A percentile compares a stretch with the other conserved stretches of the same genome.
phyloP scores from a whole-genome alignment of 139 green algal species.

The Nannochloris sp. region DNA sequence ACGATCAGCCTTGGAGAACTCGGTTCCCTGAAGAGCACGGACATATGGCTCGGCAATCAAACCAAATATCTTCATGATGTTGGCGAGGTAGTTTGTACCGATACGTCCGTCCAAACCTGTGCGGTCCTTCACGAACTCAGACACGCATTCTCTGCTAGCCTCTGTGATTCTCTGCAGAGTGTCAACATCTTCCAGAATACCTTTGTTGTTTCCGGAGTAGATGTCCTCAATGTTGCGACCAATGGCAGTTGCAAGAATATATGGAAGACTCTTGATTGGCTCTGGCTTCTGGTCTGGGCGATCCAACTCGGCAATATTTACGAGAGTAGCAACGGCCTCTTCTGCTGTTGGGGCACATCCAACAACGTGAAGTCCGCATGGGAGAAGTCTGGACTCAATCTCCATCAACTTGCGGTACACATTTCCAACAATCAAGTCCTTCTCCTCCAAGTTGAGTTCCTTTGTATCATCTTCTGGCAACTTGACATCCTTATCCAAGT shows the following conservation, averaged over 20 bases:
- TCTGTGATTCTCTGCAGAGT: slow-evolving; percentile 49
- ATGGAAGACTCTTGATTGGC: slow-evolving; percentile 80
- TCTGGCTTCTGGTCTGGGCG: slow-evolving; percentile 60
- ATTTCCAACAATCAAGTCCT: slow-evolving; percentile 74
- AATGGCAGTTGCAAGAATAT: slow-evolving; percentile 78
- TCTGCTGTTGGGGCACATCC: slow-evolving; percentile 79
- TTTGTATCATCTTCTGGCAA: slow-evolving; percentile 68
- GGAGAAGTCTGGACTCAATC: slow-evolving; percentile 96
- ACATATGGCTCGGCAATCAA: slow-evolving; percentile 61
- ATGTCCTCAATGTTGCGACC: slow-evolving; percentile 88
- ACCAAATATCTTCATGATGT: slow-evolving; percentile 21
- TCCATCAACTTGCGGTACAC: slow-evolving; percentile 94
- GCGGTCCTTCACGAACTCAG: slow-evolving; percentile 82
- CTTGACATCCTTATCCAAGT: slow-evolving; percentile 92
- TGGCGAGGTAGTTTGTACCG: slow-evolving; percentile 24
- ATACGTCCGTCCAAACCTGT: slow-evolving; percentile 51
- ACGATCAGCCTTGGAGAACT: slow-evolving; percentile 72
- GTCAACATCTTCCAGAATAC: slow-evolving; percentile 86
- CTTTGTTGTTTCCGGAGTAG: slow-evolving; percentile 77
- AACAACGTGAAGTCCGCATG: slow-evolving; percentile 95
- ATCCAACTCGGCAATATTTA: slow-evolving; percentile 98
- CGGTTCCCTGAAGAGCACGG: slow-evolving; percentile 39
- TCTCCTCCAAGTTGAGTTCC: slow-evolving; percentile 63
- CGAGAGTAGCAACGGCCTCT: slow-evolving; percentile 94
- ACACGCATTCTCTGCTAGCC: slow-evolving; percentile 58